A percentile compares a stretch with the other conserved stretches of the same genome.
Conservation (phyloP, 2,329 filamentous ascomycete species). For the Neobulgaria alba region DNA sequence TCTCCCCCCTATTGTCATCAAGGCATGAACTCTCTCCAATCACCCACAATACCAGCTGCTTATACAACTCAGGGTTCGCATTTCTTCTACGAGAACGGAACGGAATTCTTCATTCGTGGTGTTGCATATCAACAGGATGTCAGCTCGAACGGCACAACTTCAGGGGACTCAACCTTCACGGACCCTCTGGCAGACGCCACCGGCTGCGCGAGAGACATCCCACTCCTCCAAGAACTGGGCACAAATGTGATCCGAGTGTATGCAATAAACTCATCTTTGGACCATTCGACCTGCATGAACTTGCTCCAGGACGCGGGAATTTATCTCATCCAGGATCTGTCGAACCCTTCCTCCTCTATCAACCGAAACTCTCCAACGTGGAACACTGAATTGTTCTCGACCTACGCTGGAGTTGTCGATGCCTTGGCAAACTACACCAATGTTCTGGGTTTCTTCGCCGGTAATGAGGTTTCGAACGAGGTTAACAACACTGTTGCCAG, state of each 20-base stretch:
- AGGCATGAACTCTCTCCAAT: conserved; percentile 21
- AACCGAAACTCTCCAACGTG: conserved; percentile 71
- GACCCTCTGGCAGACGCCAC: conserved; percentile 72
- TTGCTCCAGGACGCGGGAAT: conserved; percentile 77
- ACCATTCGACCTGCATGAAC: conserved; percentile 81
- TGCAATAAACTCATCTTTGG: conserved; percentile 69
- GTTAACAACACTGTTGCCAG: conserved; percentile 82
- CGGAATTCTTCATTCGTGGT: conserved; percentile 89
- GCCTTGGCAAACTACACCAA: conserved; percentile 76
- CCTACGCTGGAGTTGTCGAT: conserved; percentile 81
- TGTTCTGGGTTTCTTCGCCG: conserved; percentile 93
- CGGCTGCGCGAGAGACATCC: conserved; percentile 77
- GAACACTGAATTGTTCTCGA: conserved; percentile 67
- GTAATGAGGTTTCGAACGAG: conserved; percentile 92
- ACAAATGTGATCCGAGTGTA: conserved; percentile 97
- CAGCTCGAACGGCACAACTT: conserved; percentile 44
- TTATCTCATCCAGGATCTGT: conserved; percentile 89
- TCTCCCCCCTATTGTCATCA: conserved; percentile 45
- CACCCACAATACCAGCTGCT: neutral
- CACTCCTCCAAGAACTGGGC: conserved; percentile 64
- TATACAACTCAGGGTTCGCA: conserved; percentile 26
- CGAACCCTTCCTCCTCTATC: conserved; percentile 75
- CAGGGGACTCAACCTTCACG: conserved; percentile 49
- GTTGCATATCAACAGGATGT: conserved; percentile 89
- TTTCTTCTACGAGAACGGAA: conserved; percentile 44